Evolutionary conservation across 805 yeast species (phyloP).

Genomic region (Lipomyces starkeyi): DNA sequence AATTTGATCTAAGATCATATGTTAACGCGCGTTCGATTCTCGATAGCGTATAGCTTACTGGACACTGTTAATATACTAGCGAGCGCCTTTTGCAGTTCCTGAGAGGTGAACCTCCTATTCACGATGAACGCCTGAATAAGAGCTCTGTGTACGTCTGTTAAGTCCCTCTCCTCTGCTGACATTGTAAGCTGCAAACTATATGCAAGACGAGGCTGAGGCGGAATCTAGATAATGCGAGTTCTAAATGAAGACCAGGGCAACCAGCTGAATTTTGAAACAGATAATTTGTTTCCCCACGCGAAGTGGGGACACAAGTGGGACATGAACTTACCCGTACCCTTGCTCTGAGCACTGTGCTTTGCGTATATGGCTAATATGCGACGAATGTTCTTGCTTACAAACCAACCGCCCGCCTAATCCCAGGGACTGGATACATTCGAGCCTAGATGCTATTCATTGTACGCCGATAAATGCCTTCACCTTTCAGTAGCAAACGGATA

Average conservation of each 20-base stretch:
- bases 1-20: neutral
- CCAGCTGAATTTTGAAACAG: neutral
- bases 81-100: slow-evolving; percentile 18
- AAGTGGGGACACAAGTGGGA: neutral
- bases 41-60: slow-evolving; percentile 19
- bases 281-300: neutral
- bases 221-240: neutral
- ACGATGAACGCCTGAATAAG: slow-evolving; percentile 29
- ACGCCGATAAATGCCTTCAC: neutral
- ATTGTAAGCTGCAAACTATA: neutral
- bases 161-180: neutral
- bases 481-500: neutral
- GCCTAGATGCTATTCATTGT: neutral
- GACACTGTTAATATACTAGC: slow-evolving; percentile 23
- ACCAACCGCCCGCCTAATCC: no score
- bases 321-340: neutral
- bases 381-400: neutral
- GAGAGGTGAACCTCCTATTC: slow-evolving; percentile 15
- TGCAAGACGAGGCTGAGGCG: neutral
- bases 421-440: no score
- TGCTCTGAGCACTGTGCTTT: neutral
- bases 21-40: neutral
- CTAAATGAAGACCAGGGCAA: neutral
- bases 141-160: slow-evolving; percentile 30
- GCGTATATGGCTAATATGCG: neutral